Conservation (phyloP, 2,329 filamentous ascomycete genomes). For the Phoma sp. region DNA sequence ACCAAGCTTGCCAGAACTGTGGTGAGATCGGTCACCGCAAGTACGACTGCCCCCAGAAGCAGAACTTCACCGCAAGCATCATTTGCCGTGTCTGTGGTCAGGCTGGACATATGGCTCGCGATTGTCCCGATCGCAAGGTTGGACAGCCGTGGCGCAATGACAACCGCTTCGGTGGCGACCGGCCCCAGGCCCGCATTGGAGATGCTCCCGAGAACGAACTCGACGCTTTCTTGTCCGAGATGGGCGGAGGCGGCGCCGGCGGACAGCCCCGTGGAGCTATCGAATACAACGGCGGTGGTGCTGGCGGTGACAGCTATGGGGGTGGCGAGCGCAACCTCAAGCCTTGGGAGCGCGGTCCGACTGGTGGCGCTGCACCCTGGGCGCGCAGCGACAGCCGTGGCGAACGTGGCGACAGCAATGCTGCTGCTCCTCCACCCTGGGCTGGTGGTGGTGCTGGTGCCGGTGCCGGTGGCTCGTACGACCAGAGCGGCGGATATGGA, state of each 20-base stretch:
- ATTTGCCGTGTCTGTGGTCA: constrained; percentile 99
- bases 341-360: constrained; percentile 88
- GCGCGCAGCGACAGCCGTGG: constrained; percentile 53
- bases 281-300: constrained; percentile 51
- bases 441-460: constrained; percentile 40
- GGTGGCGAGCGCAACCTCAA: constrained; percentile 66
- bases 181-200: constrained; percentile 69
- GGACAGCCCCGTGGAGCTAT: constrained; percentile 76
- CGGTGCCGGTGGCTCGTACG: constrained; percentile 31
- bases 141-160: constrained; percentile 92
- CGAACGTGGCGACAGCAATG: constrained; percentile 47
- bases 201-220: constrained; percentile 89
- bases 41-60: constrained; percentile 96
- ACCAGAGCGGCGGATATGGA: constrained; percentile 32
- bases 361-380: constrained; percentile 86
- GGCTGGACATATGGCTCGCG: constrained; percentile 96
- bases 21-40: constrained; percentile 99
- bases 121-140: constrained; percentile 93
- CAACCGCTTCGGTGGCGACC: constrained; percentile 55
- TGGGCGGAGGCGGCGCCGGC: constrained; percentile 73
- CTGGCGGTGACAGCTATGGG: constrained; percentile 58
- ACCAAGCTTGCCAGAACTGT: constrained; percentile 98
- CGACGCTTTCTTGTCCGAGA: constrained; percentile 98
- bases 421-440: constrained; percentile 51
- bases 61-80: constrained; percentile 98